Evolutionary conservation across 371 early-diverging fungal genomes (phyloP).

Genomic region (Mortierella polycephala): DNA sequence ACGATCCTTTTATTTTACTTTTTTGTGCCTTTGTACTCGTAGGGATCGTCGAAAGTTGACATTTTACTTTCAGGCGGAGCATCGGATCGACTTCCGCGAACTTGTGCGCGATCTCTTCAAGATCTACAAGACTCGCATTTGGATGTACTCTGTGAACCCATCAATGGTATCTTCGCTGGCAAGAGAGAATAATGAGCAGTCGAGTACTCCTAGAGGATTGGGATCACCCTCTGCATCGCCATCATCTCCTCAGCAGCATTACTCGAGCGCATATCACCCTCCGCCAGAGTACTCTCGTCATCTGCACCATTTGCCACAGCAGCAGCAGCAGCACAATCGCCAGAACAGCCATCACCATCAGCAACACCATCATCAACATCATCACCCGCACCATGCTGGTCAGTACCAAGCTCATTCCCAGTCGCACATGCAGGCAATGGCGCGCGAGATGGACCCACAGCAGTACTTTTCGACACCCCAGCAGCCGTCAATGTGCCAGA

Average conservation of each 20-base stretch:
- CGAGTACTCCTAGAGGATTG: not conserved
- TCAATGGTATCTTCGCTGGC: conserved; percentile 16
- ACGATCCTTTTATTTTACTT: not conserved
- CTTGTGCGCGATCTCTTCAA: conserved; percentile 98
- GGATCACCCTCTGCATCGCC: conserved; percentile 19
- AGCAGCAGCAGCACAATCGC: conserved; percentile 8
- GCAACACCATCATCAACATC: not conserved
- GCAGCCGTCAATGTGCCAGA: too few relatives aligned
- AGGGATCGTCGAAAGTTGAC: conserved; percentile 97
- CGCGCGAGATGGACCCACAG: too few relatives aligned
- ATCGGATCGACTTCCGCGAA: conserved; percentile 98
- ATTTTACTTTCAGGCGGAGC: conserved; percentile 93
- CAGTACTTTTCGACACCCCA: not conserved
- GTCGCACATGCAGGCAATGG: too few relatives aligned
- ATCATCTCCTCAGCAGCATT: conserved; percentile 12
- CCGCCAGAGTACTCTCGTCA: not conserved
- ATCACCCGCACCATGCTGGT: conserved; percentile 5
- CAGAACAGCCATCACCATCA: conserved; percentile 9
- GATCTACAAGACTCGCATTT: conserved; percentile 98
- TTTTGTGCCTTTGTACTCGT: not conserved
- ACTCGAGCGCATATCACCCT: not conserved
- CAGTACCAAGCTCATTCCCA: too few relatives aligned
- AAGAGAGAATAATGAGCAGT: conserved; percentile 1
- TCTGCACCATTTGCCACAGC: not conserved
- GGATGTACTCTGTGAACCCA: conserved; percentile 86